Conservation (phyloP, 768 basidiomycete species). For the Cystobasidium onofrii region DNA sequence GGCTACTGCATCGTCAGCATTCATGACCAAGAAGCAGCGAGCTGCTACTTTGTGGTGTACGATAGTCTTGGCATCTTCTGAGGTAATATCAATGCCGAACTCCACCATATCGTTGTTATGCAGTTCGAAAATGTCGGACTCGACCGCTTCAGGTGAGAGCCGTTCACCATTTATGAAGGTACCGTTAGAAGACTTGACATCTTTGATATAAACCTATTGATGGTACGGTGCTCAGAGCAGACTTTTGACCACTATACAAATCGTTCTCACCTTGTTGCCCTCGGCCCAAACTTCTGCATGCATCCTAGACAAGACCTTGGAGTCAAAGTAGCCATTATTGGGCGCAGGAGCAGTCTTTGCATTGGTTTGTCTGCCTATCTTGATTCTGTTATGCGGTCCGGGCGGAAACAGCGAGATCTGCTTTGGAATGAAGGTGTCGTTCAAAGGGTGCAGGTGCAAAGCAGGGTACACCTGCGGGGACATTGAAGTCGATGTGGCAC, state of each 20-base stretch:
- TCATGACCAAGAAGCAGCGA: conserved; percentile 78
- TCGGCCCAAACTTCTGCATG: conserved; percentile 99
- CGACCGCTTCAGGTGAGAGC: conserved; percentile 75
- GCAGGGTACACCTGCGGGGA: conserved; percentile 45
- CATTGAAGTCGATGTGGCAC: neutral
- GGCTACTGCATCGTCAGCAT: conserved; percentile 62
- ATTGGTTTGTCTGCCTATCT: conserved; percentile 89
- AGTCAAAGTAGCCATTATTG: conserved; percentile 93
- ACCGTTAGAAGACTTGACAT: conserved; percentile 95
- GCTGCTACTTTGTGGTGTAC: conserved; percentile 98
- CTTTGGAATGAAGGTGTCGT: conserved; percentile 89
- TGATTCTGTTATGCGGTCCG: conserved; percentile 50
- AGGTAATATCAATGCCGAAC: conserved; percentile 98
- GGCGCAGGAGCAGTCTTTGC: conserved; percentile 83
- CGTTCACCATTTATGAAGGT: conserved; percentile 97
- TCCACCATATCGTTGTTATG: conserved; percentile 94
- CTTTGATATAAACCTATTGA: conserved; percentile 85
- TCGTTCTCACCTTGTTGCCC: conserved; percentile 38
- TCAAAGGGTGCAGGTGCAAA: conserved; percentile 70
- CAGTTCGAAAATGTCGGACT: conserved; percentile 85
- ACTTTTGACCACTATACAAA: neutral
- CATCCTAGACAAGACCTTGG: conserved; percentile 82
- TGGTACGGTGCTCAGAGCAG: neutral
- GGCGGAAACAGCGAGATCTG: conserved; percentile 66
- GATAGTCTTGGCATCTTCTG: conserved; percentile 95